Conservation (phyloP, 108 stramenopile genomes). For the Parmales sp. region DNA sequence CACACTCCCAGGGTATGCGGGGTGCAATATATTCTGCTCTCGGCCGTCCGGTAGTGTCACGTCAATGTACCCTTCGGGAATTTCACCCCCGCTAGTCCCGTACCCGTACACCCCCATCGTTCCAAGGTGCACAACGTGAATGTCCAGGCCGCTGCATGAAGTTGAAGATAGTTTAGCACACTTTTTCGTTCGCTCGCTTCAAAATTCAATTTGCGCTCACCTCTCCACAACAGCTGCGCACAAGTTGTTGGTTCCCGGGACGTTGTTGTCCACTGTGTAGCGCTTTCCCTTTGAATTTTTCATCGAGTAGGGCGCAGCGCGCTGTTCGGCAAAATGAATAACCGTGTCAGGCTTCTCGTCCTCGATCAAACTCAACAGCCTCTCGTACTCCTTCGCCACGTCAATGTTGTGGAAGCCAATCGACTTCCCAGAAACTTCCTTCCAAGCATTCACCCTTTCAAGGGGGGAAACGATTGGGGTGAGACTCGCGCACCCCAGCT, state of each 20-base stretch:
- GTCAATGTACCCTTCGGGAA: constrained; percentile 98
- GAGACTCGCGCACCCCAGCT: constrained; percentile 85
- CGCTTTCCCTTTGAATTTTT: constrained; percentile 83
- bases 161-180: no score
- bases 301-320: constrained; percentile 95
- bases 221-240: constrained; percentile 89
- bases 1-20: constrained; percentile 91
- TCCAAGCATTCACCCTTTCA: constrained; percentile 79
- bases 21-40: constrained; percentile 85
- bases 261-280: constrained; percentile 97
- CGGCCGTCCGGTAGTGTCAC: constrained; percentile 85
- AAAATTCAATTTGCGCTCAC: no score
- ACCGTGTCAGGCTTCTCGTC: constrained; percentile 84
- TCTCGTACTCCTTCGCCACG: constrained; percentile 88
- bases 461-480: constrained; percentile 80
- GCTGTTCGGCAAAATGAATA: constrained; percentile 96
- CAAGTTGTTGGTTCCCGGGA: constrained; percentile 89
- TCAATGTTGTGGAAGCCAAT: constrained; percentile 85
- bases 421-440: constrained; percentile 81
- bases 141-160: constrained; percentile 82
- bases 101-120: constrained; percentile 99
- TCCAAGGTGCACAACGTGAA: constrained; percentile 94
- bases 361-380: constrained; percentile 76
- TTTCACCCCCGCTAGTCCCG: constrained; percentile 93
- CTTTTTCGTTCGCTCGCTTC: no score